Conservation (phyloP, 1,284 basidiomycete genomes). For the Gymnopus androsaceus region DNA sequence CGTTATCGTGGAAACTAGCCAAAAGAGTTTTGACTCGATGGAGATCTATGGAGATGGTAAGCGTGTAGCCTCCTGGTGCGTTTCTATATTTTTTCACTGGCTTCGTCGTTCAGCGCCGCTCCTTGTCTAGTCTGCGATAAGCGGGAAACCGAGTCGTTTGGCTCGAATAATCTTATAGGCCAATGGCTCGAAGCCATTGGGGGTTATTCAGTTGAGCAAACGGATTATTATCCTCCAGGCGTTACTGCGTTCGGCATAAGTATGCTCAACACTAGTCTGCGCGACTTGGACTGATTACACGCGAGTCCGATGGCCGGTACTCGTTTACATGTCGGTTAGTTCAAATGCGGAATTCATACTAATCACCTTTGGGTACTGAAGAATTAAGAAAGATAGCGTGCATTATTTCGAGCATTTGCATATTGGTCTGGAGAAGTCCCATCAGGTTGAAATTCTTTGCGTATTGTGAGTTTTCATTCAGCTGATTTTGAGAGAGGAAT, state of each 20-base stretch:
- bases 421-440: slow-evolving; percentile 59
- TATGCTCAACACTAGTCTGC: slow-evolving; percentile 61
- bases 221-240: slow-evolving; percentile 68
- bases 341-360: too few relatives aligned
- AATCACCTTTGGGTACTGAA: too few relatives aligned
- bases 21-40: slow-evolving; percentile 61
- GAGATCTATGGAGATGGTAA: slow-evolving; percentile 78
- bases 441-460: slow-evolving; percentile 66
- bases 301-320: slow-evolving; percentile 60
- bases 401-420: slow-evolving; percentile 55
- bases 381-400: too few relatives aligned
- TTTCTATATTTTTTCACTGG: slow-evolving; percentile 8
- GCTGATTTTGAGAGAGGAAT: too few relatives aligned
- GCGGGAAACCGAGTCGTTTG: slow-evolving; percentile 73
- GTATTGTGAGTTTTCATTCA: slow-evolving; percentile 48
- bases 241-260: slow-evolving; percentile 66
- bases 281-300: slow-evolving; percentile 64
- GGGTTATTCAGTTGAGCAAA: slow-evolving; percentile 62
- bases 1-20: slow-evolving; percentile 51
- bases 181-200: slow-evolving; percentile 70
- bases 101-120: background rate
- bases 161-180: slow-evolving; percentile 75
- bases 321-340: slow-evolving; percentile 66
- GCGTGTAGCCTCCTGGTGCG: slow-evolving; percentile 62
- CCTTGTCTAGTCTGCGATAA: slow-evolving; percentile 54